These are phyloP conservation scores for Sugiyamaella qingdaonensis DNA, from an alignment of 805 yeast species.

Conservation along the genomic window DNA sequence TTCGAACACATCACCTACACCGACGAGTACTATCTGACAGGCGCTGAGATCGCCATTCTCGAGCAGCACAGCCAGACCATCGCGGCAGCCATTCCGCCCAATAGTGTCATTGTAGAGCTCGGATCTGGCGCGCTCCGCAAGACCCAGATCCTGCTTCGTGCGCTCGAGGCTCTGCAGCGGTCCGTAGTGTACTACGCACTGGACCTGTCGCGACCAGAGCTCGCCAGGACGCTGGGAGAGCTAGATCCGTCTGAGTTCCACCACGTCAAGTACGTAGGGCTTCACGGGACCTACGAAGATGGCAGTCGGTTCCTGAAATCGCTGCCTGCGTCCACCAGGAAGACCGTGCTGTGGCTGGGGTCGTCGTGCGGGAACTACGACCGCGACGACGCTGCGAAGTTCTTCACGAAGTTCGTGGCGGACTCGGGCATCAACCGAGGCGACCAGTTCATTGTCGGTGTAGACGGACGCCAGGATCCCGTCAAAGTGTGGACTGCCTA, in stretches of 20 bases:
- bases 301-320: neutral
- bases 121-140: neutral
- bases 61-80: neutral
- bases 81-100: neutral
- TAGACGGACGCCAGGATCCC: neutral
- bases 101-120: neutral
- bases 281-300: neutral
- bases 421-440: neutral
- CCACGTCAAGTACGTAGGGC: neutral
- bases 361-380: neutral
- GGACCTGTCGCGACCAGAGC: neutral
- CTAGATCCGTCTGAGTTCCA: neutral
- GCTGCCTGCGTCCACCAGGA: neutral
- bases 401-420: neutral
- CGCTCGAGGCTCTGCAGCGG: neutral
- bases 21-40: neutral
- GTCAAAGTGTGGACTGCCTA: slow-evolving; percentile 1
- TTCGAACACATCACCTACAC: neutral
- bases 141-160: neutral
- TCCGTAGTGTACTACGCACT: neutral
- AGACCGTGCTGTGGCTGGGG: neutral
- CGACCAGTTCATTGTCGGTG: neutral
- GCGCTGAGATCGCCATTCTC: neutral
- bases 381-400: neutral
- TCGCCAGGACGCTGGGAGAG: neutral